Evolutionary conservation across 805 yeast species (phyloP), one percentile per base, ranked within the genome.

Genomic region (Jamesozyma piceae): DNA sequence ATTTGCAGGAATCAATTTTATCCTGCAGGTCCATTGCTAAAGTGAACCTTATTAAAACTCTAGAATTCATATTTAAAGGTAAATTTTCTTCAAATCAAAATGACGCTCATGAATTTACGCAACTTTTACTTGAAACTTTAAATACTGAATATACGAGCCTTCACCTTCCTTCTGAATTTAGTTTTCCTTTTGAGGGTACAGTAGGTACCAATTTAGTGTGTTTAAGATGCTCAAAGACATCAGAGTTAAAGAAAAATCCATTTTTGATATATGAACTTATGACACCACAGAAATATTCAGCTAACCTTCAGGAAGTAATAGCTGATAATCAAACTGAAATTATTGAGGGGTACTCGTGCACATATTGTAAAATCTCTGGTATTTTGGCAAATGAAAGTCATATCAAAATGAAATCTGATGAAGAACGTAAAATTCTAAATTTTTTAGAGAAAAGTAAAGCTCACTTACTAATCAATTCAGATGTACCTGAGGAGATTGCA

Each of bases 41-140:
- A 1, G 82, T 95, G 89, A 80, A 85, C 1, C 73, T 89, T 38
- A 65, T 90, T 17, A 80, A 73, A 41, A 80, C 77, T 10, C 63
- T 92, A 39, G 97, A 90, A 55, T 62, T 60, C 9, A 78, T 83
- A 14, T 83, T 80, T 63, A 74, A 78, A 43, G 79, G 89, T 3
- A 77, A 75, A 49, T 80, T 92, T 22, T 80, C 95, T 2, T 67
- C 82, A 29, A 76, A 75, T 37, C 98, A 92, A 60, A 95, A 90
- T 55, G 98, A 90, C 65, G 96, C 97, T 0, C 97, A 92, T 53
- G 98, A 90, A 55, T 69, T 92, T 49, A 74, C 90, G 26, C 95
- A 87, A 57, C 63, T 86, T 41, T 71, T 89, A 18, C 65, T 90
- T 19, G 95, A 89, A 53, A 80, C 90, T 0, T 66, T 92, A 39